Evolutionary conservation across 257 asterid species (phyloP).

Genomic region (Echites panduratus): DNA sequence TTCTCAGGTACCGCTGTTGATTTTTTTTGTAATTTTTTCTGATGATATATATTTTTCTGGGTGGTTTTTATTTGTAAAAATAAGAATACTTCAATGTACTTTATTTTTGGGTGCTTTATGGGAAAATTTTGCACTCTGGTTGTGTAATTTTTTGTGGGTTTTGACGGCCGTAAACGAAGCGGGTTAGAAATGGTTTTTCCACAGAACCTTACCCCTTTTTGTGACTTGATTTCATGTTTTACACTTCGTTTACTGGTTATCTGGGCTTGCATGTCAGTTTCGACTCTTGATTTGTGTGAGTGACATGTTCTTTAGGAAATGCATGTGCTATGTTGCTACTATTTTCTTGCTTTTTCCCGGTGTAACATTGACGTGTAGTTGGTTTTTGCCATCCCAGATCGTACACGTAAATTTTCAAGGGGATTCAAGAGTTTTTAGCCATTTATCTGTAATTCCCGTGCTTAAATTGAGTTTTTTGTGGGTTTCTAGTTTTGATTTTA

Average conservation of each 20-base stretch:
- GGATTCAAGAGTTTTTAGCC: neutral
- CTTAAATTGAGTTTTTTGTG: neutral
- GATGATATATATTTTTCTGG: neutral
- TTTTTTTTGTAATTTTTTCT: neutral
- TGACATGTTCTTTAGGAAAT: neutral
- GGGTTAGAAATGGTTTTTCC: neutral
- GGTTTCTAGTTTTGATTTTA: neutral
- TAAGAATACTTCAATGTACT: neutral
- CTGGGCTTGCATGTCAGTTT: constrained; percentile 16
- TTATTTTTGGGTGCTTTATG: neutral
- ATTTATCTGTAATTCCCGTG: neutral
- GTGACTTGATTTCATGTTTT: neutral
- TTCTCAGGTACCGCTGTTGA: neutral
- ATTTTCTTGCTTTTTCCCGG: neutral
- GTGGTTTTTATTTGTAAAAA: neutral
- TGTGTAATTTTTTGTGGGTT: neutral
- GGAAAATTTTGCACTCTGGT: neutral
- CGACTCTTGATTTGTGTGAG: neutral
- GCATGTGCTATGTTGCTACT: neutral
- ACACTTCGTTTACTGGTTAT: neutral
- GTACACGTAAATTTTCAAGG: neutral
- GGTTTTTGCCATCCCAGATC: neutral
- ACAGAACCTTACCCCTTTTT: neutral
- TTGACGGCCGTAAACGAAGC: neutral
- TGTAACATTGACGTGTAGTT: neutral